Conservation (phyloP, 2,329 filamentous ascomycete genomes). For the Sordariomycetes sp. region DNA sequence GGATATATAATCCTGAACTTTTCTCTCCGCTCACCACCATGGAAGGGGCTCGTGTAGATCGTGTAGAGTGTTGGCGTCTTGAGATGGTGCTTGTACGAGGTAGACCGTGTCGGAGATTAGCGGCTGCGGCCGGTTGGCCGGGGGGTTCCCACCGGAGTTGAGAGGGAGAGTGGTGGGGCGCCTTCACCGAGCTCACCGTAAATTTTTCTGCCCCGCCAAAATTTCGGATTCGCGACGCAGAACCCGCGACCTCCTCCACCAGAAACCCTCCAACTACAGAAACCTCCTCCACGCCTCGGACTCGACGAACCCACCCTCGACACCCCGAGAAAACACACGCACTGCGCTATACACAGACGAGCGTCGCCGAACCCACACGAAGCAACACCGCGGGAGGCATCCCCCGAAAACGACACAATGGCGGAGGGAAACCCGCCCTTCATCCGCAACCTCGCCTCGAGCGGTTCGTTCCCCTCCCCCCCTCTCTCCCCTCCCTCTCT, state of each 20-base stretch:
- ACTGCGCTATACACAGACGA: too few relatives aligned
- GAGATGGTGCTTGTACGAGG: neutral
- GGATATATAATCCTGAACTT: neutral
- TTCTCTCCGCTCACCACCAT: too few relatives aligned
- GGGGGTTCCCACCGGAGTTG: neutral
- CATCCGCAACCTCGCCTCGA: slow-evolving; percentile 74
- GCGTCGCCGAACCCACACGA: too few relatives aligned
- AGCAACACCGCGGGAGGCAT: neutral
- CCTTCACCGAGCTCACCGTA: neutral
- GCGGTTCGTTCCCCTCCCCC: slow-evolving; percentile 43
- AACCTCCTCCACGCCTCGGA: too few relatives aligned
- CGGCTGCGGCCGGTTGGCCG: neutral
- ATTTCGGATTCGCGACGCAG: neutral
- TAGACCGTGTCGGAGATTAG: neutral
- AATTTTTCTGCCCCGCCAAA: slow-evolving; percentile 5
- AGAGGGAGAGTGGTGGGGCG: neutral
- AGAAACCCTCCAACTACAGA: too few relatives aligned
- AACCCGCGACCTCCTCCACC: neutral
- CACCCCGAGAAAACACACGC: too few relatives aligned
- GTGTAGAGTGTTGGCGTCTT: neutral
- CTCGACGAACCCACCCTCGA: too few relatives aligned
- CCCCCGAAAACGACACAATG: slow-evolving; percentile 15
- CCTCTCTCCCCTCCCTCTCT: neutral
- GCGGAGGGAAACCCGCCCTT: slow-evolving; percentile 54
- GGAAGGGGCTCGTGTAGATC: too few relatives aligned